Evolutionary conservation across 1,139 yeast genomes (phyloP).

Genomic region (Petasospora fabianii): DNA sequence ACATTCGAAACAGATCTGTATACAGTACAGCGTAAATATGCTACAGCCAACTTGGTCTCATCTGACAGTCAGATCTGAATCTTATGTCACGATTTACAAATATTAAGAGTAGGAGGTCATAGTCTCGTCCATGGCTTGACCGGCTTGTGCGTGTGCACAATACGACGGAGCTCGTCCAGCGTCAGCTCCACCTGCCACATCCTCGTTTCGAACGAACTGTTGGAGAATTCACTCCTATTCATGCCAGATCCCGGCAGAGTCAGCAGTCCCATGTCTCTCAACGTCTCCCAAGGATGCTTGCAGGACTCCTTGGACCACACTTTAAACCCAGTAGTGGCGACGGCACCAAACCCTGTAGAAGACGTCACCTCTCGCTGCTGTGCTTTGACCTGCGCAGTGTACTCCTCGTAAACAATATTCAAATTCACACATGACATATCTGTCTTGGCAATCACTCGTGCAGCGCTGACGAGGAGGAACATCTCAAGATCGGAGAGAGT

Average conservation of each 20-base stretch:
- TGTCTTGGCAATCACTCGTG: slow-evolving; percentile 62
- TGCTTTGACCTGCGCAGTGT: slow-evolving; percentile 48
- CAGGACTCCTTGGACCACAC: slow-evolving; percentile 47
- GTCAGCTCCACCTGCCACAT: slow-evolving; percentile 47
- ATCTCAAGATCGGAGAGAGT: slow-evolving; percentile 68
- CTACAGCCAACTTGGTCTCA: too few species aligned
- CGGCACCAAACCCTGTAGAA: slow-evolving; percentile 22
- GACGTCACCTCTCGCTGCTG: slow-evolving; percentile 43
- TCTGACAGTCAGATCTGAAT: too few species aligned
- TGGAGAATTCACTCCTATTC: slow-evolving; percentile 28
- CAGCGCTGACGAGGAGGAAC: slow-evolving; percentile 65
- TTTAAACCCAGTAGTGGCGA: slow-evolving; percentile 41
- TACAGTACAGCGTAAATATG: too few species aligned
- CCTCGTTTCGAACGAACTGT: slow-evolving; percentile 37
- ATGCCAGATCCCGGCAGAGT: slow-evolving; percentile 17
- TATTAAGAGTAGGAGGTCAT: too few species aligned
- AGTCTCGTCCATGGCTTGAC: slow-evolving; percentile 33
- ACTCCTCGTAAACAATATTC: slow-evolving; percentile 76
- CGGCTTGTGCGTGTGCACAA: slow-evolving; percentile 33
- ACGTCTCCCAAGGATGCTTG: slow-evolving; percentile 52
- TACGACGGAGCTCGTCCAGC: slow-evolving; percentile 39
- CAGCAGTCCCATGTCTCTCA: slow-evolving; percentile 32
- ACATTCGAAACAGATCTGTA: too few species aligned
- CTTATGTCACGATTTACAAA: too few species aligned
- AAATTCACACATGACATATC: slow-evolving; percentile 61